Base-by-base conservation (phyloP, 192 early-diverging fungal species). In the Podila epicladia region DNA sequence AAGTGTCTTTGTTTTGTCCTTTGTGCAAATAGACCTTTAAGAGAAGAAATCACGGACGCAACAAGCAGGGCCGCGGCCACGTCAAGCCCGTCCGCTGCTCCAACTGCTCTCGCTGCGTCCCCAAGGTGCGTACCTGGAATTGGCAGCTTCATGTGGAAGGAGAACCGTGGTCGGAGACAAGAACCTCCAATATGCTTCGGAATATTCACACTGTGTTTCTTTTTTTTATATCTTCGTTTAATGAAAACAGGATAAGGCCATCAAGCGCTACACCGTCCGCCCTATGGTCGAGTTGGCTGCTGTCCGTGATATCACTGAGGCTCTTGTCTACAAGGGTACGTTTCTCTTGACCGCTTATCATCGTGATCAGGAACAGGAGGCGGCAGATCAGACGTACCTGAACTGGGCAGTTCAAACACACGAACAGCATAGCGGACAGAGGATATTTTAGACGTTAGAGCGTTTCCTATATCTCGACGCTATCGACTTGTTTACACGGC, bases 231-330 rank as follows among this genome's bases (percentile, higher is more conserved):
- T 45, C 15, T 45, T 45, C 12, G 5, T 41, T 45, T 17, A 45
- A 15, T 45, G 41, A 45, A 11, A 3, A 45, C 41, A 83, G 95
- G 98, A 99, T 90, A 99, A 99, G 95, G 95, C 98, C 82, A 97
- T 99, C 91, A 99, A 99, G 95, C 91, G 98, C 61, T 96, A 97
- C 91, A 91, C 93, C 75, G 93, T 99, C 91, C 93, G 97, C 84
- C 97, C 96, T 90, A 99, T 99, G 97, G 93, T 99, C 66, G 98
- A 99, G 90, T 88, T 90, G 76, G 98, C 98, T 67, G 98, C 97
- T 67, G 87, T 96, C 85, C 93, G 97, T 87, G 98, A 99, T 88
- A 92, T 99, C 75, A 85, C 89, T 71, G 98, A 97, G 85, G 97
- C 97, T 55, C 97, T 96, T 65, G 95, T 98, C 86, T 99, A 94